Evolutionary conservation across 1,139 yeast species (phyloP), one percentile per base, ranked within the genome.

Genomic region (Kodamaea derodonti): DNA sequence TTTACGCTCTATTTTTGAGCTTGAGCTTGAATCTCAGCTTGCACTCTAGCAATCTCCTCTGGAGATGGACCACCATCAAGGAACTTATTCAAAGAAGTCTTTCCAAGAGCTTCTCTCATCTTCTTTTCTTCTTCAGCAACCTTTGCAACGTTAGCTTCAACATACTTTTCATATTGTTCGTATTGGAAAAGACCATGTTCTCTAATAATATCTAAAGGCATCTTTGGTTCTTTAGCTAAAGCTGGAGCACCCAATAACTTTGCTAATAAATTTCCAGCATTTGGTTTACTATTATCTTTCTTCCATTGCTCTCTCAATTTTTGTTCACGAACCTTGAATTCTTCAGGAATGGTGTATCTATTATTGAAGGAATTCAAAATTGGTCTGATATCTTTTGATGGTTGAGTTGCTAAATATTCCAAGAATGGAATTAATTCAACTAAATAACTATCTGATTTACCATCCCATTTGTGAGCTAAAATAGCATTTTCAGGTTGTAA

Each of bases 401-500:
- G 94, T 58, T 87, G 95, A 14, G 96, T 85, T 13, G 97, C 98
- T 45, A 92, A 67, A 69, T 87, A 94, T 64, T 92, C 99, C 52
- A 92, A 77, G 65, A 92, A 82, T 41, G 97, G 97, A 53, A 92
- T 87, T 61, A 90, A 68, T 50, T 74, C 73, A 51, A 92, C 72
- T 52, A 92, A 73, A 39, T 68, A 65, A 58, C 90, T 97, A 55
- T 85, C 95, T 24, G 86, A 73, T 43, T 69, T 68, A 44, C 99
- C 99, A 41, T 75, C 75, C 98, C 98, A 92, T 42, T 86, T 80
- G 46, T 77, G 69, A 60, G 87, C 68, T 45, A 86, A 80, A 45
- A 94, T 75, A 13, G 95, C 90, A 56, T 94, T 92, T 49, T 88
- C 96, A 7, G 96, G 96, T 66, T 94, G 97, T 58, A 85, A 59